Base-by-base conservation (phyloP, 208 protist genomes). In the Vickermania spadyakhi region DNA sequence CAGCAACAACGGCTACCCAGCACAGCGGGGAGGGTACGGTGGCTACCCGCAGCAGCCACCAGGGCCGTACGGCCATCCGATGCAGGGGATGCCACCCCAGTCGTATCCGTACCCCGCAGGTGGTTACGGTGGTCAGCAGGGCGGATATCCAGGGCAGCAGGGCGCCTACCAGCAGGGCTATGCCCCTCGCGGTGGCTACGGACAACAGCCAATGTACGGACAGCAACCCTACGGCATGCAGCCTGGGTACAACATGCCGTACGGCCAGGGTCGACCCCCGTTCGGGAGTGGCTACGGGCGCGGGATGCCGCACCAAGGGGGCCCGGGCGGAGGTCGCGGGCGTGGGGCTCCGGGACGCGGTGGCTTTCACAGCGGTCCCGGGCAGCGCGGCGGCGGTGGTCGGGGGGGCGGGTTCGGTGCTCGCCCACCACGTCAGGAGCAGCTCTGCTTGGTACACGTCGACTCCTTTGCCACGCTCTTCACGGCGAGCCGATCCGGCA, bases 381-480 rank as follows among this genome's bases (percentile, higher is more conserved):
- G 77, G 0, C 23, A 53, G n/a, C 36, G 62, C 51, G 30, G 62
- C 29, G 66, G 55, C 14, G 58, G 52, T 26, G 42, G 64, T 28
- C 65, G 76, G 23, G 56, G 60, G 11, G 50, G 56, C 27, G 67
- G 74, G 18, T 52, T 64, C 3, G 28, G 68, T 31, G 64, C 65
- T 36, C 60, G 68, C 14, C 53, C 53, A 18, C 28, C 59, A 22
- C 60, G 66, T 31, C 58, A 55, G 29, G 69, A 85, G 52, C 68
- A 62, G 3, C 81, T 62, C 61, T 77, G 64, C 57, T 59, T 86
- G 5, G 70, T 93, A 2, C 86, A 93, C 60, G 67, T 93, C 18
- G 77, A 86, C 42, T 72, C 62, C 55, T 93, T 88, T 59, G 80
- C 68, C 21, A 68, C 77, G 66, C 71, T 93, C 52, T 73, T 84